Evolutionary conservation across 352 stramenopile genomes (phyloP).

Genomic region (Globisporangium spiculum): DNA sequence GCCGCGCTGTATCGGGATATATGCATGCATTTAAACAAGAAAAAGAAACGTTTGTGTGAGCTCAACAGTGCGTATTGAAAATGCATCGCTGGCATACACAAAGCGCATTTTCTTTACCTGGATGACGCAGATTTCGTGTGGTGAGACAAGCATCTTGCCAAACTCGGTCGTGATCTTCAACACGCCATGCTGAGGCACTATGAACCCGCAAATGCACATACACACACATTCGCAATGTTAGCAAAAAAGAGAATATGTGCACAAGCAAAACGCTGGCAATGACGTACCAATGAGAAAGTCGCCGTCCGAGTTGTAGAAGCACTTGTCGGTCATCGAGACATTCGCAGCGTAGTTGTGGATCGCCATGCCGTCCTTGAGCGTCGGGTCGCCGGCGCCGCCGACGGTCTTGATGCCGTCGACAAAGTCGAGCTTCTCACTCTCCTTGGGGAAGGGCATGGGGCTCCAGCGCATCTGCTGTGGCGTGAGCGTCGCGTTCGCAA

Average conservation of each 20-base stretch:
- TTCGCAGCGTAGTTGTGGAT: conserved; percentile 95
- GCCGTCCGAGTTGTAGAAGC: conserved; percentile 96
- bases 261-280: not conserved
- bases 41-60: not conserved
- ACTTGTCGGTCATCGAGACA: conserved; percentile 85
- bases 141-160: conserved; percentile 80
- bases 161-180: conserved; percentile 94
- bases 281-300: conserved; percentile 91
- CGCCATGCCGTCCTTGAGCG: conserved; percentile 88
- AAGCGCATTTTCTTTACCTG: conserved; percentile 38
- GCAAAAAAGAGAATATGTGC: not conserved
- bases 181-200: conserved; percentile 88
- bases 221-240: conserved; percentile 1
- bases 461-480: conserved; percentile 93
- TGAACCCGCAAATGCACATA: not conserved
- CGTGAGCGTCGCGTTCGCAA: conserved; percentile 62
- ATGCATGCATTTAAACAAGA: not conserved
- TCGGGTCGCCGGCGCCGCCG: conserved; percentile 84
- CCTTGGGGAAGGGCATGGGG: conserved; percentile 70
- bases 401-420: conserved; percentile 87
- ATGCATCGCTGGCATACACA: not conserved
- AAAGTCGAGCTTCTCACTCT: conserved; percentile 77
- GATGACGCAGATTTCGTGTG: conserved; percentile 94
- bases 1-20: conserved; percentile 51
- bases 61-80: not conserved